Evolutionary conservation across 1,284 basidiomycete genomes (phyloP).

Genomic region (Leccinum pachyderme): DNA sequence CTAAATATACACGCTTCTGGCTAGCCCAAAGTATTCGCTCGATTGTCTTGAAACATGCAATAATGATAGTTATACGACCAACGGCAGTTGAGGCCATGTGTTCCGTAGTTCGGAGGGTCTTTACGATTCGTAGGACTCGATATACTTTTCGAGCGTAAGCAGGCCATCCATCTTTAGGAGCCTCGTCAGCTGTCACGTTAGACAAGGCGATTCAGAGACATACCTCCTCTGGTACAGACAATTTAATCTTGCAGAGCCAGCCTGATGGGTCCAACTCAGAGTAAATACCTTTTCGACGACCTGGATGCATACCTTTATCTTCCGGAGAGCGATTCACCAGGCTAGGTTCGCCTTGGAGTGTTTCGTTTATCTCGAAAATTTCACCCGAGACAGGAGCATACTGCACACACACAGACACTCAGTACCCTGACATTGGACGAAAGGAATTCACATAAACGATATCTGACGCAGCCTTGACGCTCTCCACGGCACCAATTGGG

Average conservation of each 20-base stretch:
- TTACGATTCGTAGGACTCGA: slow-evolving; percentile 61
- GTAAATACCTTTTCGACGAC: background rate
- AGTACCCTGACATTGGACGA: slow-evolving; percentile 4
- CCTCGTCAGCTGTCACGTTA: background rate
- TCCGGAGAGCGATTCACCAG: slow-evolving; percentile 91
- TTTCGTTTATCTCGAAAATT: slow-evolving; percentile 79
- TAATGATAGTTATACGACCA: background rate
- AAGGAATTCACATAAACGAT: slow-evolving; percentile 56
- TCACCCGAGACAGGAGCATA: slow-evolving; percentile 92
- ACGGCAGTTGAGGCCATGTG: slow-evolving; percentile 37
- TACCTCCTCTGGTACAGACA: slow-evolving; percentile 77
- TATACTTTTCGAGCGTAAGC: slow-evolving; percentile 79
- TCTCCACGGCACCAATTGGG: slow-evolving; percentile 93
- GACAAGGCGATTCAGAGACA: slow-evolving; percentile 37
- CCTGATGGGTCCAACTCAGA: slow-evolving; percentile 46
- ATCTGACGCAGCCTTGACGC: slow-evolving; percentile 97
- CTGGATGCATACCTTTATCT: slow-evolving; percentile 65
- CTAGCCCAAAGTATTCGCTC: background rate
- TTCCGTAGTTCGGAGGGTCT: slow-evolving; percentile 2
- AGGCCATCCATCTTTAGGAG: slow-evolving; percentile 64
- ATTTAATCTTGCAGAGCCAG: slow-evolving; percentile 94
- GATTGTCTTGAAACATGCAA: background rate
- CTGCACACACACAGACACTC: slow-evolving; percentile 37
- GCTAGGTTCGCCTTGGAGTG: slow-evolving; percentile 68
- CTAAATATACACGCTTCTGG: slow-evolving; percentile 8